Conservation (phyloP, 2,329 filamentous ascomycete species). For the Pseudogymnoascus verrucosus region DNA sequence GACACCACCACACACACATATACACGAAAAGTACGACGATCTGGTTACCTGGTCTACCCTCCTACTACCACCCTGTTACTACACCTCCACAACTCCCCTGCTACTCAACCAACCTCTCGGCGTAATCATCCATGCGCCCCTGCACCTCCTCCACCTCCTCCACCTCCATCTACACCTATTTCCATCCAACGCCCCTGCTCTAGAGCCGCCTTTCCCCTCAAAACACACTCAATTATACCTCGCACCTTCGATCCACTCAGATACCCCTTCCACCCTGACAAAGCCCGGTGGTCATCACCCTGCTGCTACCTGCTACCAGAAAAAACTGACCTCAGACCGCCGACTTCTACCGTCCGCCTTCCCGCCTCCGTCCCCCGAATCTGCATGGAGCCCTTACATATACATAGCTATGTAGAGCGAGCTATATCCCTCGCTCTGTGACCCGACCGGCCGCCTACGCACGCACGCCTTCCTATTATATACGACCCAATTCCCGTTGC, state of each 20-base stretch:
- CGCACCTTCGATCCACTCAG: background rate
- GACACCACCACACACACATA: background rate
- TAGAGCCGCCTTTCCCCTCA: background rate
- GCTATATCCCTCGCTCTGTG: background rate
- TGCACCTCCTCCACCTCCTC: background rate
- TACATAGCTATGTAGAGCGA: background rate
- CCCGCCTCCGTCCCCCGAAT: background rate
- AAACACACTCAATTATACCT: background rate
- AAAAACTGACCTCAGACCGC: background rate
- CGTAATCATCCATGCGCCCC: background rate
- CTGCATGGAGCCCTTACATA: background rate
- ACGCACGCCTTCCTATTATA: background rate
- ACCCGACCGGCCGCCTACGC: background rate
- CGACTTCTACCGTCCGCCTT: background rate
- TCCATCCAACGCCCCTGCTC: background rate
- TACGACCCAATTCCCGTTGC: background rate
- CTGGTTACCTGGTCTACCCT: background rate
- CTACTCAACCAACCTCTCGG: background rate
- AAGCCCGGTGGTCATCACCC: background rate
- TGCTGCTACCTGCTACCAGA: background rate
- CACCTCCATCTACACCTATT: background rate
- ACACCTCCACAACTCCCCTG: background rate
- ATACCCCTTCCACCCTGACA: background rate
- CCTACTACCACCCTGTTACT: background rate
- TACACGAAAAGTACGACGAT: background rate